Percentiles rank a stretch among this genome's conserved stretches.
phyloP scores from a whole-genome alignment of 2,329 filamentous ascomycete genomes.

The Didymella segeticola region DNA sequence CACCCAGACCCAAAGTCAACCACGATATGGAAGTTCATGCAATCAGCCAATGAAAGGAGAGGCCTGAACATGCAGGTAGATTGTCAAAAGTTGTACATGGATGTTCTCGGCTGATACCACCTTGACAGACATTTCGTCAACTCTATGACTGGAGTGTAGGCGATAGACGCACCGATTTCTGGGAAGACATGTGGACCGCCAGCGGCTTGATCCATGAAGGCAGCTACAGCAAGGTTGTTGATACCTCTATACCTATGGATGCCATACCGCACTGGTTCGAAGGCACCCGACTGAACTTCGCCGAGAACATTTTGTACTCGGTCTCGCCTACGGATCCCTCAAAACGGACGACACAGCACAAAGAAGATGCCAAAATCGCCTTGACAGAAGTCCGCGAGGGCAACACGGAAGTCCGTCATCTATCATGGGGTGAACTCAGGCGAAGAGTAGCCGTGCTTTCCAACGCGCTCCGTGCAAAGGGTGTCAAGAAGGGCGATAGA shows the following conservation, averaged over 20 bases:
- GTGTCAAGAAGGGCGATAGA: constrained; percentile 74
- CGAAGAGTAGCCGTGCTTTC: constrained; percentile 64
- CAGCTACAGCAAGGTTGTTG: constrained; percentile 60
- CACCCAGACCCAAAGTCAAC: constrained; percentile 53
- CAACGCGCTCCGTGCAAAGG: constrained; percentile 70
- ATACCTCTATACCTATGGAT: constrained; percentile 74
- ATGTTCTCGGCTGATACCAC: neutral
- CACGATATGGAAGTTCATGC: constrained; percentile 56
- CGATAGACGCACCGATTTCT: constrained; percentile 58
- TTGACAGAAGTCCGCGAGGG: constrained; percentile 77
- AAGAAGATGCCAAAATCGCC: constrained; percentile 75
- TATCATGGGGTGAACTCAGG: constrained; percentile 74
- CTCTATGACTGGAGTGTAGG: constrained; percentile 73
- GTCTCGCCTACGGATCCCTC: constrained; percentile 51
- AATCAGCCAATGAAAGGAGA: constrained; percentile 66
- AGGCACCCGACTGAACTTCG: constrained; percentile 76
- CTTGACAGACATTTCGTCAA: constrained; percentile 67
- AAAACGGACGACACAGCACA: constrained; percentile 61
- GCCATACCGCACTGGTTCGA: constrained; percentile 78
- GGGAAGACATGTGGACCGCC: constrained; percentile 42
- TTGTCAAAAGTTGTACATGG: constrained; percentile 1
- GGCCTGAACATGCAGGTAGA: constrained; percentile 64
- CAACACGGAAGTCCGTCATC: constrained; percentile 56
- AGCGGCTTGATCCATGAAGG: constrained; percentile 42
- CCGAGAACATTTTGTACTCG: constrained; percentile 79